These are phyloP conservation scores for Panicum virgatum DNA, from an alignment of 202 grass and related monocot species.

Conservation along the genomic window DNA sequence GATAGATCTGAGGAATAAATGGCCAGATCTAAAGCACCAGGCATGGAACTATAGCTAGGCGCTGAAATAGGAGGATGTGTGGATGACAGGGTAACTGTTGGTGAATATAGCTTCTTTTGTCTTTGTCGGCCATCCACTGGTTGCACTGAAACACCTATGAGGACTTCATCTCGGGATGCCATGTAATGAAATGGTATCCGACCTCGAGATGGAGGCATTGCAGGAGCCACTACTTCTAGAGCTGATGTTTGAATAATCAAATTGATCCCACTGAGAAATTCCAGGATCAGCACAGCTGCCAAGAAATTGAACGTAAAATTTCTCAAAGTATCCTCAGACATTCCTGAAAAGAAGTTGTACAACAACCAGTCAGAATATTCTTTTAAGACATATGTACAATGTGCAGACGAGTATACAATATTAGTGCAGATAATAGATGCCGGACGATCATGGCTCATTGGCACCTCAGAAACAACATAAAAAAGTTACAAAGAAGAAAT, in stretches of 20 bases:
- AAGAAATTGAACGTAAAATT: constrained; percentile 48
- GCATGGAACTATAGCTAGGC: constrained; percentile 44
- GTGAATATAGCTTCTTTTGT: constrained; percentile 45
- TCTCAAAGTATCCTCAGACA: constrained; percentile 32
- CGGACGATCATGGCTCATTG: neutral
- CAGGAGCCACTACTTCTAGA: constrained; percentile 48
- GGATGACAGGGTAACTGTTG: constrained; percentile 39
- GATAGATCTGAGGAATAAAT: constrained; percentile 45
- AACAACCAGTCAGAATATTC: constrained; percentile 2
- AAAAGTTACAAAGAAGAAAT: neutral
- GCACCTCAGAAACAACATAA: neutral
- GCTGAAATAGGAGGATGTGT: constrained; percentile 40
- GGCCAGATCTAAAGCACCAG: constrained; percentile 30
- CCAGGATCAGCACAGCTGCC: constrained; percentile 40
- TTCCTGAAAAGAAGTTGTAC: constrained; percentile 57
- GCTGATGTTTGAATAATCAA: constrained; percentile 46
- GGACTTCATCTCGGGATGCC: constrained; percentile 37
- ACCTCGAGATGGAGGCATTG: constrained; percentile 52
- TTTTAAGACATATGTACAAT: constrained; percentile 9
- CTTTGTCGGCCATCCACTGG: constrained; percentile 17
- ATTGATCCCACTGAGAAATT: constrained; percentile 50
- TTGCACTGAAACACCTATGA: constrained; percentile 27
- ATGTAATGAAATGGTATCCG: constrained; percentile 54
- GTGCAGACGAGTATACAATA: neutral
- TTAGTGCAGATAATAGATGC: neutral